Percentiles rank a stretch among this genome's conserved stretches.
Conservation (phyloP, 805 yeast species). For the Saccharomycodes ludwigii region DNA sequence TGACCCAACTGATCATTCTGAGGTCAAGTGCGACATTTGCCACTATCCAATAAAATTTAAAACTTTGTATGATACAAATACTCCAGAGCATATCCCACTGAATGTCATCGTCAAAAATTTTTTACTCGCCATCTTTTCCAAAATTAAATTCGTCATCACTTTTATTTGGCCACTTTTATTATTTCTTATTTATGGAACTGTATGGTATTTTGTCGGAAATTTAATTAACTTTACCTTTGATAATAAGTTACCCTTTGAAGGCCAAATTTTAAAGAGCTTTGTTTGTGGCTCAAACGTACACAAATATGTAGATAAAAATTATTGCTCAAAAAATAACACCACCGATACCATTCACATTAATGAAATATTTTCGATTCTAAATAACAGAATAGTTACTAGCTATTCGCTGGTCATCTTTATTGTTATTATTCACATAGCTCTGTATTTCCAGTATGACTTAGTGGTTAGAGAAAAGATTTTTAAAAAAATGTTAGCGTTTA, state of each 20-base stretch:
- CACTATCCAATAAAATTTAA: slow-evolving; percentile 58
- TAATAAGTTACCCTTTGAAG: slow-evolving; percentile 33
- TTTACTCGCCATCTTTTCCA: slow-evolving; percentile 10
- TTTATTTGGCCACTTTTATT: slow-evolving; percentile 24
- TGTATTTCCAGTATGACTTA: slow-evolving; percentile 56
- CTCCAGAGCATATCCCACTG: slow-evolving; percentile 55
- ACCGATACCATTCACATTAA: slow-evolving; percentile 8
- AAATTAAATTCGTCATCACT: slow-evolving; percentile 11
- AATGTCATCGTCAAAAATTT: slow-evolving; percentile 32
- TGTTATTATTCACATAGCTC: slow-evolving; percentile 30
- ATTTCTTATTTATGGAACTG: slow-evolving; percentile 32
- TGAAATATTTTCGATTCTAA: slow-evolving; percentile 19
- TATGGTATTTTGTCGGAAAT: slow-evolving; percentile 43
- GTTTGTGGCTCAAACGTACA: slow-evolving; percentile 12
- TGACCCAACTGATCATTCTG: slow-evolving; percentile 24
- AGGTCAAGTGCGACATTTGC: slow-evolving; percentile 77
- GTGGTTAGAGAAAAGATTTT: slow-evolving; percentile 62
- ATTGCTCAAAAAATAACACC: slow-evolving; percentile 7
- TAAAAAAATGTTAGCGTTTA: slow-evolving; percentile 40
- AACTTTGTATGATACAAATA: slow-evolving; percentile 49
- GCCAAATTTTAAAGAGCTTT: slow-evolving; percentile 16
- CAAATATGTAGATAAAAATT: slow-evolving; percentile 1
- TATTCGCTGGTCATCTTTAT: slow-evolving; percentile 29
- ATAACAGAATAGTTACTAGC: too few species aligned
- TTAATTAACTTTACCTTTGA: slow-evolving; percentile 45